Percentiles rank a stretch among this genome's conserved stretches.
phyloP scores from a whole-genome alignment of 1,284 basidiomycete species.

The Stereum hirsutum region DNA sequence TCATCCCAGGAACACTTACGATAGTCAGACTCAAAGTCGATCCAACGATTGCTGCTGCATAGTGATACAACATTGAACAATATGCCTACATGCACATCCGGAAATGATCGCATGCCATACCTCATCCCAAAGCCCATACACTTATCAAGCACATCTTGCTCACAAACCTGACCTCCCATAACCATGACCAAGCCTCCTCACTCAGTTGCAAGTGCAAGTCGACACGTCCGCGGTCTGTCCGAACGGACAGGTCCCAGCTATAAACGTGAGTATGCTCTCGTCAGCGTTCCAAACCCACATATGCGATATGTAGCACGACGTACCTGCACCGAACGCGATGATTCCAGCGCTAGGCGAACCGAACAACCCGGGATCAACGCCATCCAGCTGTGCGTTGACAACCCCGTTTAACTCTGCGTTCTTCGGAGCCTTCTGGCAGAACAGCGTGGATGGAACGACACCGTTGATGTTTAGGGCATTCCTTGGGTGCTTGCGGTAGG shows the following conservation, averaged over 20 bases:
- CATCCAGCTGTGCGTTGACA: conserved; percentile 36
- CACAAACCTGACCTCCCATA: no score
- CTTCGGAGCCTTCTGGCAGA: conserved; percentile 40
- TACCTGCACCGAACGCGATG: conserved; percentile 9
- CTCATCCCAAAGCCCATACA: no score
- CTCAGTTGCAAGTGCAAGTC: conserved; percentile 8
- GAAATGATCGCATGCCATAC: no score
- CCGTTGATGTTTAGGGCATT: conserved; percentile 29
- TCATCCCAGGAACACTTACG: no score
- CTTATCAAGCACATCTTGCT: no score
- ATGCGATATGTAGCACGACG: no score
- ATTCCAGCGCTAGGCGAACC: conserved; percentile 21
- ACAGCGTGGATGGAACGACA: conserved; percentile 31
- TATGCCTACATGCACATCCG: no score
- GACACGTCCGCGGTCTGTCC: conserved; percentile 24
- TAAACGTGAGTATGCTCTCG: neutral
- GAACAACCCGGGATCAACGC: conserved; percentile 27
- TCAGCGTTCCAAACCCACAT: neutral
- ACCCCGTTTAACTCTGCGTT: conserved; percentile 36
- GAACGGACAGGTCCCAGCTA: conserved; percentile 32
- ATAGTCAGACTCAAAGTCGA: no score
- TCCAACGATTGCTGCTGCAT: no score
- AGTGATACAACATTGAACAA: no score
- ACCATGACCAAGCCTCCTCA: no score
- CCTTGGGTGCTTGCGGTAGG: conserved; percentile 30